Evolutionary conservation across 1,284 basidiomycete genomes (phyloP).

Genomic region (Apiotrichum mycotoxinovorans): DNA sequence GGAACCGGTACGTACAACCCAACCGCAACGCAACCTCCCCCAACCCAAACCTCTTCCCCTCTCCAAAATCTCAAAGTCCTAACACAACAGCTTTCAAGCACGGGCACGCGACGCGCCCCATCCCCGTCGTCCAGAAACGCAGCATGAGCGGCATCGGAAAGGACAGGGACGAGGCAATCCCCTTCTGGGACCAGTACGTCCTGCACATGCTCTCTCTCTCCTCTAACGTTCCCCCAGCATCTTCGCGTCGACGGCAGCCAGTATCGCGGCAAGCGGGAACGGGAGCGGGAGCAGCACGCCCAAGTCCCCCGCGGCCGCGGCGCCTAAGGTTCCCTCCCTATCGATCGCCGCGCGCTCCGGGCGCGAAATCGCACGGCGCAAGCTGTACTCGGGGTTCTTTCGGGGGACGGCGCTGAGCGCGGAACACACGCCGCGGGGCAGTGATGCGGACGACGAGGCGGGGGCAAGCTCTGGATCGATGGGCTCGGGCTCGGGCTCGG

Average conservation of each 20-base stretch:
- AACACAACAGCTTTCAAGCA: conserved; percentile 43
- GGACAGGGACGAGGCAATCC: conserved; percentile 86
- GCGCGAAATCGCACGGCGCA: conserved; percentile 67
- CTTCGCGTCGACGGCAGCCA: conserved; percentile 69
- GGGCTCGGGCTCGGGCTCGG: background rate
- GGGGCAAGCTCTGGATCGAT: background rate
- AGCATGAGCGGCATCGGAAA: conserved; percentile 77
- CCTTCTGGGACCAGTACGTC: conserved; percentile 92
- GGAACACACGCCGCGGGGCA: conserved; percentile 38
- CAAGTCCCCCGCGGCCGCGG: conserved; percentile 33
- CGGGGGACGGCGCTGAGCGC: conserved; percentile 64
- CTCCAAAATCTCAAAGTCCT: too few species aligned
- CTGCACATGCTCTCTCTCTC: background rate
- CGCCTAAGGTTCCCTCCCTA: conserved; percentile 38
- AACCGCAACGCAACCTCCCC: too few species aligned
- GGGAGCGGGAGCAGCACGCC: too few species aligned
- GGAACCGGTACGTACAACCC: conserved; percentile 59
- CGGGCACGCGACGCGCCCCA: conserved; percentile 56
- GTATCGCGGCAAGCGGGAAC: conserved; percentile 57
- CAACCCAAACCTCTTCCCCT: too few species aligned
- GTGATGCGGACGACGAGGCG: conserved; percentile 13
- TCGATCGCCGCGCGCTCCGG: conserved; percentile 66
- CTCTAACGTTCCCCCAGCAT: conserved; percentile 59
- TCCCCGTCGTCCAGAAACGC: conserved; percentile 78
- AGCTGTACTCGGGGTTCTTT: conserved; percentile 75